Base-by-base conservation (phyloP, 2,329 filamentous ascomycete species). In the Microsporum ferrugineum region DNA sequence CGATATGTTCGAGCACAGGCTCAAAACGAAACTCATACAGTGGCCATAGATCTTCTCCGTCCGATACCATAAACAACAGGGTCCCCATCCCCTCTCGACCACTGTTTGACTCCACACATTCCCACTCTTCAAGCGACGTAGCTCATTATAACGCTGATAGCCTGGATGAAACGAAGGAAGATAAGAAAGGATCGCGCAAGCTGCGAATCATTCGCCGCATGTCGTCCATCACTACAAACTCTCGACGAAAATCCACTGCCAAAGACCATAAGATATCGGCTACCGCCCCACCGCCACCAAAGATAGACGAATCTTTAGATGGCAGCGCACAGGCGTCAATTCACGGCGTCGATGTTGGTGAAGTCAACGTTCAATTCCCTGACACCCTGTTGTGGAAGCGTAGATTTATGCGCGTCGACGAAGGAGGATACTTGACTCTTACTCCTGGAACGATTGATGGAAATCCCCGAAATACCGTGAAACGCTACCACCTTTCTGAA, bases 361-460 rank as follows among this genome's bases (percentile, higher is more conserved):
- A 96, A 69, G 87, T 99, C 65, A 97, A 99, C 68, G 89, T 97
- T 8, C 94, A 99, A 72, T 96, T 99, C 71, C 94, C 94, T 0
- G 92, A 97, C 71, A 95, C 90, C 60, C 80, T 99, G 55, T 81
- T 99, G 10, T 99, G 94, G 94, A 99, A 97, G 78, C 88, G 92
- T 60, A 85, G 94, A 63, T 91, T 87, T 69, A 85, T 96, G 75
- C 87, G 87, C 65, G 84, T 99, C 61, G 91, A 97, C 72, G 84
- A 85, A 6, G 81, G 88, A 63, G 94, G 92, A 17, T 91, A 88
- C 73, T 78, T 99, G 43, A 86, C 95, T 62, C 81, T 99, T 64
- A 88, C 86, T 47, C 81, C 86, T 6, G 82, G 86, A 17, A 84
- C 85, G 64, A 82, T 84, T 23, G 83, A 84, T 65, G 79, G 81